A percentile compares a stretch with the other conserved stretches of the same genome.
These are phyloP conservation scores for Hymenoscyphus linearis DNA, from an alignment of 2,329 filamentous ascomycete genomes.

Conservation along the genomic window DNA sequence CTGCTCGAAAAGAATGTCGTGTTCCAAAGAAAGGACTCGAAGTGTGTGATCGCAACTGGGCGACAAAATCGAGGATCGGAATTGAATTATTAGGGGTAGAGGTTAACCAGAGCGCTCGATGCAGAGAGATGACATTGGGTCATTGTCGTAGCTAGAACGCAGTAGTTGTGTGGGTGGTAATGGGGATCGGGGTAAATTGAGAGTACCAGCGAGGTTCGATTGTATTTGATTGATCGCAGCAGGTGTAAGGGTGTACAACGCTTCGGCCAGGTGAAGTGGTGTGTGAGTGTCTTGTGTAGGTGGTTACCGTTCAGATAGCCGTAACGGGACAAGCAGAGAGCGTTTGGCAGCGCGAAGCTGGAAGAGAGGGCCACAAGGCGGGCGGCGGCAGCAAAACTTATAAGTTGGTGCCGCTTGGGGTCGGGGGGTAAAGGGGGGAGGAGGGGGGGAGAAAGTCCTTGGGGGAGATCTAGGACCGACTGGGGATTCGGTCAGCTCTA, in stretches of 20 bases:
- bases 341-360: neutral
- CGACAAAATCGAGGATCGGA: constrained; percentile 23
- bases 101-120: constrained; percentile 32
- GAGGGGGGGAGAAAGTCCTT: neutral
- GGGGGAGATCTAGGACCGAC: neutral
- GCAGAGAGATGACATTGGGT: constrained; percentile 33
- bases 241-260: neutral
- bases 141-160: constrained; percentile 33
- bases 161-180: constrained; percentile 9
- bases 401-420: neutral
- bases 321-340: neutral
- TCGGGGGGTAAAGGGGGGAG: neutral
- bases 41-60: constrained; percentile 29
- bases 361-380: neutral
- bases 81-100: constrained; percentile 32
- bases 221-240: neutral
- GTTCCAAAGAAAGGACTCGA: constrained; percentile 26
- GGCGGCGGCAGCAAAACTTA: neutral
- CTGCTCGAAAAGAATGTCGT: constrained; percentile 28
- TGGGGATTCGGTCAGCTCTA: neutral
- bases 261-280: neutral
- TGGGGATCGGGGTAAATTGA: constrained; percentile 1
- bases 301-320: neutral
- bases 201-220: neutral
- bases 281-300: neutral